Evolutionary conservation across 208 protist species (phyloP).

Genomic region (Trypanosoma boissoni): DNA sequence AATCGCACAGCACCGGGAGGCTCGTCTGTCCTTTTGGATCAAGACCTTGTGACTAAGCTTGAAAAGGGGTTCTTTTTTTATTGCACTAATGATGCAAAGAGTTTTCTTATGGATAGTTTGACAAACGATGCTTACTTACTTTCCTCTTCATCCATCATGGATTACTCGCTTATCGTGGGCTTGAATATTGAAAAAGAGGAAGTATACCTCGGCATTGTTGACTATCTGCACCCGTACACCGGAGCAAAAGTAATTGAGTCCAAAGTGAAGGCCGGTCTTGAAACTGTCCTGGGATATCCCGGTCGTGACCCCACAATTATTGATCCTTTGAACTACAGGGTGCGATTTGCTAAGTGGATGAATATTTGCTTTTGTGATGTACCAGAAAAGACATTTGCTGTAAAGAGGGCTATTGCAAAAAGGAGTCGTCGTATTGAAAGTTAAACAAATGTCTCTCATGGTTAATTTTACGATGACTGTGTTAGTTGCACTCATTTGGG

Average conservation of each 20-base stretch:
- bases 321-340: constrained; percentile 61
- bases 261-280: constrained; percentile 78
- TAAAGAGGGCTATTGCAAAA: constrained; percentile 16
- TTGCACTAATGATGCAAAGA: constrained; percentile 41
- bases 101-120: constrained; percentile 51
- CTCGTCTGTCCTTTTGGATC: constrained; percentile 59
- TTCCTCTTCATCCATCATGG: constrained; percentile 54
- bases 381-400: constrained; percentile 43
- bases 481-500: too few relatives aligned
- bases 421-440: not conserved
- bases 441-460: too few relatives aligned
- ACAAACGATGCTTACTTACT: constrained; percentile 57
- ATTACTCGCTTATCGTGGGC: constrained; percentile 78
- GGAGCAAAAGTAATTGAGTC: constrained; percentile 76
- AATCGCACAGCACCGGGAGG: constrained; percentile 62
- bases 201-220: constrained; percentile 60
- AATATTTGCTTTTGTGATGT: constrained; percentile 70
- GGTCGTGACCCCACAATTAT: constrained; percentile 78
- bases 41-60: constrained; percentile 56
- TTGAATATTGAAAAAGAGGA: constrained; percentile 6
- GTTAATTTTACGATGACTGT: too few relatives aligned
- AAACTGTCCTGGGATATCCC: constrained; percentile 60
- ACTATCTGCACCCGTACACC: constrained; percentile 85
- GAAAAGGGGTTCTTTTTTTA: constrained; percentile 61
- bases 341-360: constrained; percentile 70